Percentiles rank a stretch among this genome's conserved stretches.
Evolutionary conservation across 164 flowering plant species (phyloP).

Genomic region (Vitis cinerea): DNA sequence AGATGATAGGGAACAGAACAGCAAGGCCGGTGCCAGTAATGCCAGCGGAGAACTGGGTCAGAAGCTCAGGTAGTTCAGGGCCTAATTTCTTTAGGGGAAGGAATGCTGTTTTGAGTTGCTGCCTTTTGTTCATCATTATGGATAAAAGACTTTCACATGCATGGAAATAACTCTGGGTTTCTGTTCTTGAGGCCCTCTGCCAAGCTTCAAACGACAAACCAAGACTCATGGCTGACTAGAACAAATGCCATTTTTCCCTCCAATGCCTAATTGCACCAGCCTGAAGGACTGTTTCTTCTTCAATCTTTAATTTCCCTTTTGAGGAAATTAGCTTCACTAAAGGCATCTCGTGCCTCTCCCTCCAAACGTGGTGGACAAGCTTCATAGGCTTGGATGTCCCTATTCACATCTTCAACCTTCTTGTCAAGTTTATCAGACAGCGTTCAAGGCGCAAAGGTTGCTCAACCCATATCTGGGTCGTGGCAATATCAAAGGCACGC

Average conservation of each 20-base stretch:
- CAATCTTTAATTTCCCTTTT: conserved; percentile 73
- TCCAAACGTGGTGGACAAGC: conserved; percentile 84
- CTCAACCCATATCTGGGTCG: conserved; percentile 89
- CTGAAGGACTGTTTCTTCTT: no score
- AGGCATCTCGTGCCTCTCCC: conserved; percentile 71
- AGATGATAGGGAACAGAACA: conserved; percentile 56
- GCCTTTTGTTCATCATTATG: conserved; percentile 45
- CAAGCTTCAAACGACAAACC: no score
- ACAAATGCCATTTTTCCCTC: no score
- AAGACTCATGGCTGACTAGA: no score
- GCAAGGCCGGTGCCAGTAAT: conserved; percentile 91
- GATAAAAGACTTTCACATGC: conserved; percentile 87
- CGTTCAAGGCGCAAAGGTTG: conserved; percentile 97
- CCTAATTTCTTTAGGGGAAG: conserved; percentile 65
- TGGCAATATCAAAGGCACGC: conserved; percentile 93
- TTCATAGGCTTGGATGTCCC: conserved; percentile 95
- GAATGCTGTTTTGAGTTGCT: conserved; percentile 32
- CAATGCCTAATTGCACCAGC: no score
- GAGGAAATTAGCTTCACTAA: conserved; percentile 85
- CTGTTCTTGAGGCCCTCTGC: no score
- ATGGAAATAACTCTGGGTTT: conserved; percentile 43
- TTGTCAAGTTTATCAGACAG: conserved; percentile 94
- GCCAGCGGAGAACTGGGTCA: conserved; percentile 71
- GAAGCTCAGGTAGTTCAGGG: conserved; percentile 61
- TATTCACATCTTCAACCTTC: conserved; percentile 94